These are phyloP conservation scores for Aureobasidium sp. DNA, from an alignment of 2,329 filamentous ascomycete species.

Conservation along the genomic window DNA sequence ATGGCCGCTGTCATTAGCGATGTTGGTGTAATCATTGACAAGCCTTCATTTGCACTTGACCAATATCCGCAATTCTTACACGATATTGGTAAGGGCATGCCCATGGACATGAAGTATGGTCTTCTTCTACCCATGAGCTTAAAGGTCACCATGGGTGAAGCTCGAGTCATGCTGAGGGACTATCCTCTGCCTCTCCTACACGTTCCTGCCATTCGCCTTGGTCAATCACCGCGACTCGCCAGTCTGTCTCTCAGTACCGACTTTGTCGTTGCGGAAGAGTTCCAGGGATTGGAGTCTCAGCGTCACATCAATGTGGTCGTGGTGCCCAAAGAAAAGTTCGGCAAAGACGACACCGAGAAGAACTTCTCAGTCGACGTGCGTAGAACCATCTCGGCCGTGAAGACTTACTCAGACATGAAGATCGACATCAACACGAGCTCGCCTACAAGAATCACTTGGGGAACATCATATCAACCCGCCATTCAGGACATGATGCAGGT, in stretches of 20 bases:
- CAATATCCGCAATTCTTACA: slow-evolving; percentile 80
- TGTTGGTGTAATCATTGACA: slow-evolving; percentile 77
- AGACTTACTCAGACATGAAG: slow-evolving; percentile 88
- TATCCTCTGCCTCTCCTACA: slow-evolving; percentile 90
- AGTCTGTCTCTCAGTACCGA: slow-evolving; percentile 79
- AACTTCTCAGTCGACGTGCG: slow-evolving; percentile 79
- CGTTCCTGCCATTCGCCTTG: slow-evolving; percentile 71
- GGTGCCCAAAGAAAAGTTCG: slow-evolving; percentile 58
- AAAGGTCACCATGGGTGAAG: slow-evolving; percentile 83
- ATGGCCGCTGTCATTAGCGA: slow-evolving; percentile 76
- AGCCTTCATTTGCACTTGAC: slow-evolving; percentile 78
- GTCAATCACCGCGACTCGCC: slow-evolving; percentile 71
- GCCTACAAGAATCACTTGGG: slow-evolving; percentile 92
- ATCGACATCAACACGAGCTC: slow-evolving; percentile 89
- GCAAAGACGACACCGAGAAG: slow-evolving; percentile 49
- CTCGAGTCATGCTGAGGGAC: slow-evolving; percentile 75
- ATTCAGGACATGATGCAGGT: slow-evolving; percentile 99
- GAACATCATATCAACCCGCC: slow-evolving; percentile 91
- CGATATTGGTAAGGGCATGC: slow-evolving; percentile 93
- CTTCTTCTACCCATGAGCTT: slow-evolving; percentile 85
- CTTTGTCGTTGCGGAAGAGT: slow-evolving; percentile 95
- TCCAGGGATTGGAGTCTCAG: slow-evolving; percentile 68
- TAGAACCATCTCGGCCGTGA: slow-evolving; percentile 87
- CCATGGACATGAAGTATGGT: slow-evolving; percentile 80
- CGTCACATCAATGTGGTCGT: slow-evolving; percentile 76